phyloP scores from a whole-genome alignment of 306 rosid species.

The Corylus americana region DNA sequence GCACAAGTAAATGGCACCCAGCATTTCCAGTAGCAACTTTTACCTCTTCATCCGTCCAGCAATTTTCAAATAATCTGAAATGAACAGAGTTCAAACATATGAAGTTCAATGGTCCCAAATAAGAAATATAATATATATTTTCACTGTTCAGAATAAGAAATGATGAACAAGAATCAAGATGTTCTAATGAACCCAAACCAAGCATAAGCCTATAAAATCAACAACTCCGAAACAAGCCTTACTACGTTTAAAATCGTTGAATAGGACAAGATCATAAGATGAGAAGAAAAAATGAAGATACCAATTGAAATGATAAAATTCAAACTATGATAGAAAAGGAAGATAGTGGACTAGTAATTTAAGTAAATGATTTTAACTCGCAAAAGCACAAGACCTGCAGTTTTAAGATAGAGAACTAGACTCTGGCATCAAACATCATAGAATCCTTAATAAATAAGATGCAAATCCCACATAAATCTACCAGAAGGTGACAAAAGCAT shows the following conservation, averaged over 20 bases:
- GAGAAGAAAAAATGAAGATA: neutral
- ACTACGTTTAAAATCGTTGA: neutral
- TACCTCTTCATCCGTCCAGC: slow-evolving; percentile 76
- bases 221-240: neutral
- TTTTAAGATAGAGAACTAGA: neutral
- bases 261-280: neutral
- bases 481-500: neutral
- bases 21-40: slow-evolving; percentile 69
- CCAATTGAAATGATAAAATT: neutral
- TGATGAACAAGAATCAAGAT: neutral
- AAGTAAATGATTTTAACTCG: neutral
- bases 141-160: neutral
- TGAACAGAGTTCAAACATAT: slow-evolving; percentile 21
- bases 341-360: neutral
- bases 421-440: neutral
- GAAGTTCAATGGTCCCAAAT: neutral
- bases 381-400: neutral
- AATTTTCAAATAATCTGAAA: slow-evolving; percentile 52
- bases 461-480: neutral
- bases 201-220: neutral
- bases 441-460: neutral
- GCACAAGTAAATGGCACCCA: slow-evolving; percentile 48
- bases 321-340: neutral
- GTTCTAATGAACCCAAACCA: neutral
- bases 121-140: neutral